A percentile compares a stretch with the other conserved stretches of the same genome.
Evolutionary conservation across 768 basidiomycete species (phyloP).

Genomic region (Amanita fuliginea): DNA sequence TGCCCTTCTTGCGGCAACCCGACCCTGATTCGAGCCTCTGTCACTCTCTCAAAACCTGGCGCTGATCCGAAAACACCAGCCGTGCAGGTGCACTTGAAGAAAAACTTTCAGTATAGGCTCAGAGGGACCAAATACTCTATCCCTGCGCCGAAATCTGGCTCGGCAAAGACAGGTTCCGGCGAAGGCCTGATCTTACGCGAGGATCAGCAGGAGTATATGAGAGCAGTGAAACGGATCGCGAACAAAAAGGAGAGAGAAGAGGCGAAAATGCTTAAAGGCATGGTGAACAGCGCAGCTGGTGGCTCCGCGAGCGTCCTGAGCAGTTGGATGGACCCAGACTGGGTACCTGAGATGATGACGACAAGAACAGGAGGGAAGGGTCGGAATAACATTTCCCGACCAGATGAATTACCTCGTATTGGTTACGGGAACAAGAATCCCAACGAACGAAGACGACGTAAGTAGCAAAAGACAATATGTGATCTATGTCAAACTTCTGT

Average conservation of each 20-base stretch:
- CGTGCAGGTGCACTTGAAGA: slow-evolving; percentile 87
- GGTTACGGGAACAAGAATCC: slow-evolving; percentile 87
- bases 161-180: slow-evolving; percentile 73
- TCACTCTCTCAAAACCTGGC: slow-evolving; percentile 65
- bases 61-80: slow-evolving; percentile 49
- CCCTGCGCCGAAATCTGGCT: slow-evolving; percentile 81
- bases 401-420: slow-evolving; percentile 69
- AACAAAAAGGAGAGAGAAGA: slow-evolving; percentile 72
- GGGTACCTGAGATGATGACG: slow-evolving; percentile 74
- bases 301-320: slow-evolving; percentile 41
- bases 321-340: slow-evolving; percentile 94
- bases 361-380: slow-evolving; percentile 65
- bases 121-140: slow-evolving; percentile 92
- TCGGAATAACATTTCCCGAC: slow-evolving; percentile 36
- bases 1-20: slow-evolving; percentile 96
- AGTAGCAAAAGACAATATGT: slow-evolving; percentile 25
- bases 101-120: slow-evolving; percentile 88
- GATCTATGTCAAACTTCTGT: slow-evolving; percentile 66
- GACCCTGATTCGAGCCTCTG: slow-evolving; percentile 81
- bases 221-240: slow-evolving; percentile 71
- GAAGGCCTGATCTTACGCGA: slow-evolving; percentile 84
- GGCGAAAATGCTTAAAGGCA: slow-evolving; percentile 55
- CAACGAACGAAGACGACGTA: slow-evolving; percentile 63
- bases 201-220: slow-evolving; percentile 82
- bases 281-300: slow-evolving; percentile 34